Evolutionary conservation across 2,329 filamentous ascomycete genomes (phyloP).

Genomic region (Fusarium protoensiforme): DNA sequence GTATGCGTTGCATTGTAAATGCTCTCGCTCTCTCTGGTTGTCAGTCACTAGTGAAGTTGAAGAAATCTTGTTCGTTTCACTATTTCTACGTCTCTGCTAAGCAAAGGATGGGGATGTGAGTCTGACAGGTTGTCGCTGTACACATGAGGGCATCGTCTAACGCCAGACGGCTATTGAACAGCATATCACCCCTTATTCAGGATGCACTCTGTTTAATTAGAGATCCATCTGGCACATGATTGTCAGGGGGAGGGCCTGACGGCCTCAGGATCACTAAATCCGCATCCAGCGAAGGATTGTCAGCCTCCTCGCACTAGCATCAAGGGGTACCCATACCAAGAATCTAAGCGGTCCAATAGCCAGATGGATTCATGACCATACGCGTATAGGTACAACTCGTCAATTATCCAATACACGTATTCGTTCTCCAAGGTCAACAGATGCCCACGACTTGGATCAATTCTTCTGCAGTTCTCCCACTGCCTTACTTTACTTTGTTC

Average conservation of each 20-base stretch:
- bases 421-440: neutral
- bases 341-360: neutral
- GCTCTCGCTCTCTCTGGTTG: neutral
- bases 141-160: too few relatives aligned
- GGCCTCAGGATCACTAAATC: neutral
- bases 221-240: neutral
- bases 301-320: neutral
- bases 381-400: neutral
- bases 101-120: too few relatives aligned
- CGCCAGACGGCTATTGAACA: too few relatives aligned
- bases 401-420: neutral
- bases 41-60: neutral
- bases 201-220: neutral
- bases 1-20: neutral
- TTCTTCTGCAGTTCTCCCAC: neutral
- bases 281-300: neutral
- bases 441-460: neutral
- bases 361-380: neutral
- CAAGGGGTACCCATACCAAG: neutral
- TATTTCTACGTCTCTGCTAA: too few relatives aligned
- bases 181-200: too few relatives aligned
- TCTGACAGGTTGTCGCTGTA: too few relatives aligned
- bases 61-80: neutral
- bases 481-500: neutral
- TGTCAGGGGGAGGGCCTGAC: neutral